Percentiles rank a stretch among this genome's conserved stretches.
These are phyloP conservation scores for Metschnikowia vanudenii DNA, from an alignment of 805 yeast genomes.

Conservation along the genomic window DNA sequence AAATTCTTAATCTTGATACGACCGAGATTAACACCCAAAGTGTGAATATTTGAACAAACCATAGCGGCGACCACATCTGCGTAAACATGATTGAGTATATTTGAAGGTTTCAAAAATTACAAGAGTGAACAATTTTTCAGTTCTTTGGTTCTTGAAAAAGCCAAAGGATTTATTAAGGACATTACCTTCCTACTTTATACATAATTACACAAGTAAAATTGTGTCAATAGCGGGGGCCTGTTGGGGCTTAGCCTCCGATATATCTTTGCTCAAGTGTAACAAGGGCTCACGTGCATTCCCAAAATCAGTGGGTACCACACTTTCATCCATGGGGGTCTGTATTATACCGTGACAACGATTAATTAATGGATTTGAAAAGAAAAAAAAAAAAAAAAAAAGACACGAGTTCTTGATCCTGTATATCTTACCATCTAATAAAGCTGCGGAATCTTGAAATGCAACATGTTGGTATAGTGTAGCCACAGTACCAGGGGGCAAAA, in stretches of 20 bases:
- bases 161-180: too few species aligned
- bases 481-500: too few species aligned
- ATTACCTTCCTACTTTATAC: too few species aligned
- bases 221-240: too few species aligned
- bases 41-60: neutral
- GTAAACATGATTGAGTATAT: neutral
- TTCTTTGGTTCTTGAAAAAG: too few species aligned
- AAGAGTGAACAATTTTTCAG: too few species aligned
- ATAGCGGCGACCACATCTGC: constrained; percentile 1
- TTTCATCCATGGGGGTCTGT: neutral
- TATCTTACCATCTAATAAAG: too few species aligned
- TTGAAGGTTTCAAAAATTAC: neutral
- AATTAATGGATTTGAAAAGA: neutral
- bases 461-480: too few species aligned
- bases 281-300: neutral
- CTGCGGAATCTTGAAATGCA: too few species aligned
- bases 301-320: neutral
- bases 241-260: neutral
- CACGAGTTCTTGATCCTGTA: too few species aligned
- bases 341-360: too few species aligned
- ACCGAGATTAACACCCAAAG: neutral
- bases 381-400: neutral
- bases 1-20: neutral
- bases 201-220: too few species aligned
- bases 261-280: neutral